Base-by-base conservation (phyloP, 108 stramenopile genomes). In the Schizochytrium sp. region DNA sequence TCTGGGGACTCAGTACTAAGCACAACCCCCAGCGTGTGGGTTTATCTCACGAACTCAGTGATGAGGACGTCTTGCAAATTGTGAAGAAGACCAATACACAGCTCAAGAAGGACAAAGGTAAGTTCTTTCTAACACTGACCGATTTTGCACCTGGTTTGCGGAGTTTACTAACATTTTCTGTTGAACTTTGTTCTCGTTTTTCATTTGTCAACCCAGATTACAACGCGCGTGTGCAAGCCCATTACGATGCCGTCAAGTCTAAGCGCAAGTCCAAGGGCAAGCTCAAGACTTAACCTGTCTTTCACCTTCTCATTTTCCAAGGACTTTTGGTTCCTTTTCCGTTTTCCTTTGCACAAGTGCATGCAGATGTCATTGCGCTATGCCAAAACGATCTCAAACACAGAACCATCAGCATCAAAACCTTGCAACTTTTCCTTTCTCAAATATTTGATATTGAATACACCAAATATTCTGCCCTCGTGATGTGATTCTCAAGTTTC, bases 21-120 rank as follows among this genome's bases (percentile, higher is more conserved):
- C 98, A 98, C 88, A 93, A 95, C 12, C 99, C 99, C 5, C 98
- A 99, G 92, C 94, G 97, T 46, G 97, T 97, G 91, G 99, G 99
- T 50, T 90, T 98, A 64, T 91, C 87, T 56, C 99, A 99, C 91
- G 91, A 88, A 8, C 91, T 99, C 69, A 92, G 93, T 49, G 99
- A 99, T 92, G 97, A 99, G 93, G 99, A 99, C 94, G 99, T 99
- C 28, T 95, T 99, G 4, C 99, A 99, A 92, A 95, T 99, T 88
- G 97, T 98, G 42, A 94, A 95, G 56, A 98, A 98, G 91, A 99
- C 99, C 2, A 95, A 97, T 72, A 94, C 95, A 61, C 98, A 99
- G 89, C 96, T 97, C 91, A 97, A 97, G 89, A 95, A 94, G 17
- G 95, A 96, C 89, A 97, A 97, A 90, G 28, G 28, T 28, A 28